phyloP scores from a whole-genome alignment of 768 basidiomycete genomes.

The Ephemerocybe angulata region DNA sequence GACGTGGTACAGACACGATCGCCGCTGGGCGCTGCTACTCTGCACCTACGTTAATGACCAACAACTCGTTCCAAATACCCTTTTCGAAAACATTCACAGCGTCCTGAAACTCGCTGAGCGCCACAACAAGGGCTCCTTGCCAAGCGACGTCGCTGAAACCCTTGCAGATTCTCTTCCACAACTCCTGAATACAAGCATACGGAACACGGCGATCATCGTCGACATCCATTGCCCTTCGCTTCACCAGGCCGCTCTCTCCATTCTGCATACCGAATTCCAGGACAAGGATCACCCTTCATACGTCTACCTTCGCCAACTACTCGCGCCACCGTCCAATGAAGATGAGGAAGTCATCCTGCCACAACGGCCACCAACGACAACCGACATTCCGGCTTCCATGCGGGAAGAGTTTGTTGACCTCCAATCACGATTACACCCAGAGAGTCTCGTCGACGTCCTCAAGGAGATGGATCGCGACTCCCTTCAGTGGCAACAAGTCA shows the following conservation, averaged over 20 bases:
- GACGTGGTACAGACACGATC: constrained; percentile 71
- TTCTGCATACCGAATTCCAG: constrained; percentile 36
- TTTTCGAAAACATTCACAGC: constrained; percentile 66
- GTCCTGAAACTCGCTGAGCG: constrained; percentile 48
- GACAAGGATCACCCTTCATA: constrained; percentile 51
- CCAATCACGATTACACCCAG: constrained; percentile 68
- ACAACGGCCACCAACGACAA: constrained; percentile 26
- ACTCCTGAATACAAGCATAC: constrained; percentile 58
- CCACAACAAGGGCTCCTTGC: constrained; percentile 46
- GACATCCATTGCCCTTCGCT: constrained; percentile 63
- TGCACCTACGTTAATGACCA: constrained; percentile 74
- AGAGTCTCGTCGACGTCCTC: constrained; percentile 59
- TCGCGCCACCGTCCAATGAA: constrained; percentile 49
- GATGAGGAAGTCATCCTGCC: constrained; percentile 36
- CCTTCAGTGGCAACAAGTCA: constrained; percentile 54
- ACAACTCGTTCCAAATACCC: constrained; percentile 50
- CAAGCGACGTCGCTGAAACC: constrained; percentile 50
- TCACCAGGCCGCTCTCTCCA: constrained; percentile 61
- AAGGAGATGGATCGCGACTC: constrained; percentile 47
- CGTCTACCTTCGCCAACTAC: constrained; percentile 71
- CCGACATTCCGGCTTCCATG: constrained; percentile 47
- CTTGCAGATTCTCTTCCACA: constrained; percentile 59
- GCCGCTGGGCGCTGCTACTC: constrained; percentile 70
- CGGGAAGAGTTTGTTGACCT: constrained; percentile 66
- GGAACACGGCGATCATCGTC: constrained; percentile 67